phyloP scores from a whole-genome alignment of 208 protist genomes.

The Leishmania lainsoni region DNA sequence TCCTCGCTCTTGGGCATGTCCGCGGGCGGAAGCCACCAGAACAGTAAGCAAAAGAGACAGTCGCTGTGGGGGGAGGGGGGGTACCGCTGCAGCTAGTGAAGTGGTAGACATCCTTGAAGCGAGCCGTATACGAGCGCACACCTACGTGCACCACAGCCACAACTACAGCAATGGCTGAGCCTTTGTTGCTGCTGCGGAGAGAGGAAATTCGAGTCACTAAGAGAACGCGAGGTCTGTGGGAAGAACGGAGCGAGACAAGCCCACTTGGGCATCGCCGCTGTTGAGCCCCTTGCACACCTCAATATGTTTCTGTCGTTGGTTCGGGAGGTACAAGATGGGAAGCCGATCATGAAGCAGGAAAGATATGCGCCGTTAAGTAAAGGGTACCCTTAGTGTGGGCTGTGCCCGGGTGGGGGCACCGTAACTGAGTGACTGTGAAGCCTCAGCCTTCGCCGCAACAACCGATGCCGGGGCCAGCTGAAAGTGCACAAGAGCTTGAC shows the following conservation, averaged over 20 bases:
- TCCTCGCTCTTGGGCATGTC: neutral
- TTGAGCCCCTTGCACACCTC: neutral
- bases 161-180: neutral
- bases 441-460: neutral
- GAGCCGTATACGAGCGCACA: neutral
- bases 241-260: neutral
- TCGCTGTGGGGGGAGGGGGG: neutral
- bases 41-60: neutral
- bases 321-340: constrained; percentile 4
- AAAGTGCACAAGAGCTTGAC: neutral
- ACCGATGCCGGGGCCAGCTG: neutral
- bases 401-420: neutral
- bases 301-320: neutral
- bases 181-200: neutral
- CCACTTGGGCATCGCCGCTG: neutral
- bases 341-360: neutral
- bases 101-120: neutral
- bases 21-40: neutral
- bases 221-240: neutral
- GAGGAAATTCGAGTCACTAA: neutral
- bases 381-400: neutral
- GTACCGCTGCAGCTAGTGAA: neutral
- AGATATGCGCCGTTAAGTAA: neutral
- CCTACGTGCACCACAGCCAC: neutral
- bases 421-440: neutral